These are phyloP conservation scores for Starmerella asiatica DNA, from an alignment of 805 yeast genomes.

Conservation along the genomic window DNA sequence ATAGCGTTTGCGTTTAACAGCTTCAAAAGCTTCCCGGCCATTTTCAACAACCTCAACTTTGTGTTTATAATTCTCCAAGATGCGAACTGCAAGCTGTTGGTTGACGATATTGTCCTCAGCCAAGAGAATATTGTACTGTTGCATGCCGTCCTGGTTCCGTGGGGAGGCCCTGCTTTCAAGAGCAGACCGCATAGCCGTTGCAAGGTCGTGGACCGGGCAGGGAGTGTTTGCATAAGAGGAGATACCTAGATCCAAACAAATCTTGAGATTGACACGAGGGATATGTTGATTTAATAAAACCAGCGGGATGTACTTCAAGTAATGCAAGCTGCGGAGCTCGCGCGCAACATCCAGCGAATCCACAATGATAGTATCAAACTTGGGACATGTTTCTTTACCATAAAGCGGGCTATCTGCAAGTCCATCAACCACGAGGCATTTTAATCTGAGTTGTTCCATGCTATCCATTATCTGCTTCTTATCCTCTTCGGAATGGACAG, in stretches of 20 bases:
- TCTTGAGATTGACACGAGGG: conserved; percentile 64
- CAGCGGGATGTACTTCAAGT: conserved; percentile 72
- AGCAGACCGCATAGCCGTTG: conserved; percentile 73
- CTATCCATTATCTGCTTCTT: conserved; percentile 39
- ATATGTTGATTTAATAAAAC: conserved; percentile 64
- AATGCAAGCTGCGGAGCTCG: conserved; percentile 52
- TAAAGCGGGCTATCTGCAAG: conserved; percentile 43
- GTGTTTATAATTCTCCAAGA: conserved; percentile 76
- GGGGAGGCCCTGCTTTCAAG: conserved; percentile 71
- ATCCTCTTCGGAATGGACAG: conserved; percentile 42
- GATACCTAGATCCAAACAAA: conserved; percentile 74
- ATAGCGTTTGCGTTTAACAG: conserved; percentile 49
- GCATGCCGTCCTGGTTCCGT: conserved; percentile 63
- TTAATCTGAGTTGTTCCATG: conserved; percentile 43
- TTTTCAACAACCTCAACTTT: conserved; percentile 73
- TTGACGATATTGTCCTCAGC: conserved; percentile 84
- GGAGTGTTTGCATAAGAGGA: conserved; percentile 84
- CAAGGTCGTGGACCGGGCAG: conserved; percentile 66
- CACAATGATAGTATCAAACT: conserved; percentile 68
- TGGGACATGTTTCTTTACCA: conserved; percentile 28
- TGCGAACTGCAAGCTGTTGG: conserved; percentile 75
- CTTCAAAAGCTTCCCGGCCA: conserved; percentile 71
- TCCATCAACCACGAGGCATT: conserved; percentile 43
- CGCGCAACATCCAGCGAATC: conserved; percentile 68
- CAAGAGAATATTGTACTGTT: conserved; percentile 56